Percentiles rank a stretch among this genome's conserved stretches.
Conservation (phyloP, 805 yeast genomes). For the Zygotorulaspora sp. region DNA sequence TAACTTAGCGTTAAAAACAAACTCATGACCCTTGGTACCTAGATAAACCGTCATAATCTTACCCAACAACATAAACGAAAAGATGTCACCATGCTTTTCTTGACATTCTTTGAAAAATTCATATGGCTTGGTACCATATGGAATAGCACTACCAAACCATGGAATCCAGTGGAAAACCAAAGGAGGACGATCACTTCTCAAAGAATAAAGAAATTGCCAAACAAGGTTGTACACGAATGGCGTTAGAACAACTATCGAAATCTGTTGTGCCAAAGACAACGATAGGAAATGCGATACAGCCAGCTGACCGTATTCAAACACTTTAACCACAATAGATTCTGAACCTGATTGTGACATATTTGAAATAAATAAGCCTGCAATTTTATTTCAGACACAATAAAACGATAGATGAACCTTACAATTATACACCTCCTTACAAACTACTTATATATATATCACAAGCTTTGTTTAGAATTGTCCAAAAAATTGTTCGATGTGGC, state of each 20-base stretch:
- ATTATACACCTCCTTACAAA: no score
- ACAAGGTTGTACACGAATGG: slow-evolving; percentile 63
- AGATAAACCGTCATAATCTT: slow-evolving; percentile 90
- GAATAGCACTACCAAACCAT: slow-evolving; percentile 88
- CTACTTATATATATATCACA: no score
- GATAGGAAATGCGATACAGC: slow-evolving; percentile 29
- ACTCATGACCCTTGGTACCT: slow-evolving; percentile 98
- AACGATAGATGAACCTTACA: not conserved
- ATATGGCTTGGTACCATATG: slow-evolving; percentile 91
- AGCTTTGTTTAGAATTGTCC: no score
- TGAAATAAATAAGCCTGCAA: not conserved
- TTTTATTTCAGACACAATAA: not conserved
- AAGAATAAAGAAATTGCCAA: slow-evolving; percentile 66
- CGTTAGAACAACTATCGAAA: slow-evolving; percentile 32
- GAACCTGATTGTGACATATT: slow-evolving; percentile 9
- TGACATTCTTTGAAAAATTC: slow-evolving; percentile 79
- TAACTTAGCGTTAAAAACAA: slow-evolving; percentile 84
- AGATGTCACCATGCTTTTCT: slow-evolving; percentile 84
- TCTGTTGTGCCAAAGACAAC: slow-evolving; percentile 37
- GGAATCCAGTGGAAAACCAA: slow-evolving; percentile 90
- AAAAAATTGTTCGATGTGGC: not conserved
- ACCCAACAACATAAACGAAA: slow-evolving; percentile 85
- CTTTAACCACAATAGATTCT: slow-evolving; percentile 21
- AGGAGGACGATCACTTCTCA: slow-evolving; percentile 81
- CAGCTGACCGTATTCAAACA: slow-evolving; percentile 16